Evolutionary conservation across 1,139 yeast genomes (phyloP), one percentile per base, ranked within the genome.

Genomic region (Lodderomyces beijingensis): DNA sequence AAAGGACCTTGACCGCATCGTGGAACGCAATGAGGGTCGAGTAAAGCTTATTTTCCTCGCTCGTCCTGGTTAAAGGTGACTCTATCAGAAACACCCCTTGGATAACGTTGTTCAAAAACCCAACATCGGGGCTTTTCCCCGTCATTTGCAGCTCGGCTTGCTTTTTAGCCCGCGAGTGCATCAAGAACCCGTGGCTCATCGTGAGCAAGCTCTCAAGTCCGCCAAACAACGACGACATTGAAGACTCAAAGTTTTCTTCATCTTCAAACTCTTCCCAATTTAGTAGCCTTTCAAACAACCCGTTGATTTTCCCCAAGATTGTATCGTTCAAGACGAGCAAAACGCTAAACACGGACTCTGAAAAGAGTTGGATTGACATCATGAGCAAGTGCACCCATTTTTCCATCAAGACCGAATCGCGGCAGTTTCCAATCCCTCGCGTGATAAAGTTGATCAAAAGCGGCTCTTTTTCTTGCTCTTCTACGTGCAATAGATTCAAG

Each of bases 71-170:
- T 5, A 70, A 66, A 0, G 88, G 83, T 0, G 85, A 69, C 44
- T 88, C 96, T 8, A 83, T 76, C 38, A 79, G 83, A 50, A 89
- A 86, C 0, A 88, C 96, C 3, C 95, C 95, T 42, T 85, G 88
- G 31, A 83, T 81, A 9, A 85, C 89, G 38, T 75, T 77, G 0
- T 87, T 87, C 41, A 84, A 73, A 50, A 84, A 82, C 0, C 84
- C 81, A 16, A 70, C 72, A 10, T 41, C 43, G n/a, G 39, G 35
- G 10, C 23, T 32, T 9, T 36, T 12, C 11, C 13, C 17, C n/a
- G 20, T 20, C 13, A 4, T 10, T 20, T 25, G 28, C 12, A 19
- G 15, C n/a, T 33, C 27, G n/a, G 40, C 34, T 12, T 25, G 35
- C 44, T 13, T 7, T 23, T 33, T 28, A 10, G 27, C 24, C 13